Evolutionary conservation across 768 basidiomycete genomes (phyloP), one percentile per base, ranked within the genome.

Genomic region (Leccinum uliginosum): DNA sequence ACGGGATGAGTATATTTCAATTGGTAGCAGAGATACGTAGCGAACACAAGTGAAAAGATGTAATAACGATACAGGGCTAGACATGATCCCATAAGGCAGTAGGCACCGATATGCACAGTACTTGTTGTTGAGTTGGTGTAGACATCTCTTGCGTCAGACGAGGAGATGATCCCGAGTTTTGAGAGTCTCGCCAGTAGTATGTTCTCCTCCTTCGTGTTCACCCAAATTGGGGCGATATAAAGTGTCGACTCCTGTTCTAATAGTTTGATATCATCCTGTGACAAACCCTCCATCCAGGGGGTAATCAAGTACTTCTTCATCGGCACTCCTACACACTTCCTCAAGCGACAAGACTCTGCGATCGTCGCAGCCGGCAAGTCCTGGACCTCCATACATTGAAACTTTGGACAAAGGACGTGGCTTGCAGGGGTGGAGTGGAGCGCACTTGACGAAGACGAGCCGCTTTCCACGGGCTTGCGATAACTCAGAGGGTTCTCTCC

Each of bases 381-480:
- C 61, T 81, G 80, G 35, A 75, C 74, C 56, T 85, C 83, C 51
- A 85, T 62, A 40, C 73, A 73, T 10, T 68, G 61, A 26, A 85
- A 71, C 27, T 75, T 69, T 0, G 82, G 81, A 48, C 78, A 80
- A 26, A 83, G 62, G 50, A 73, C 62, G 50, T 35, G 67, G 27
- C 53, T 52, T 27, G 30, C 35, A 56, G 57, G 52, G 14, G 45
- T 47, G 26, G 34, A 17, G 34, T 35, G 34, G 34, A 35, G 34
- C 17, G 24, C 51, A 34, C 52, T 62, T 54, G 55, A 35, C 6
- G 55, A 23, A 32, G 24, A 29, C 23, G 51, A 29, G 11, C 14
- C 48, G 12, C 44, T 11, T 32, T 68, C 65, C 21, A 23, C 17
- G 8, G 55, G 12, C 17, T 8, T 54, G 35, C 60, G 66, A 45